phyloP scores from a whole-genome alignment of 2,329 filamentous ascomycete species.

The Fusarium sp. region DNA sequence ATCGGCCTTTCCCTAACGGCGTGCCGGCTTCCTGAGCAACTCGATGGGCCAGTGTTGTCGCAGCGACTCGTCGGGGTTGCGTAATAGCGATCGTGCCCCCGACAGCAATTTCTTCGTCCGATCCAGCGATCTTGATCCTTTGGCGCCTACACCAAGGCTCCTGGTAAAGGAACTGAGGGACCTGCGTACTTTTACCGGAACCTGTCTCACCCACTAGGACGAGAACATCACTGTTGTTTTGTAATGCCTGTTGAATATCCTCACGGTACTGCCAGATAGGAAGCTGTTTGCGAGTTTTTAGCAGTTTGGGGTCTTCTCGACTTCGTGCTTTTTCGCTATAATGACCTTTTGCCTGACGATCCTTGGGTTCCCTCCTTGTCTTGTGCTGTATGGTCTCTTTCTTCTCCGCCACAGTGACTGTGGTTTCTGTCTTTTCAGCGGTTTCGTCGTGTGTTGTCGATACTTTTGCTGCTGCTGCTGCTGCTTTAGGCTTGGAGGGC shows the following conservation, averaged over 20 bases:
- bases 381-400: background rate
- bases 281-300: slow-evolving; percentile 70
- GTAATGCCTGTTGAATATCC: slow-evolving; percentile 74
- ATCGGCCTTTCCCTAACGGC: slow-evolving; percentile 56
- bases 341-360: slow-evolving; percentile 11
- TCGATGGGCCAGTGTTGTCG: slow-evolving; percentile 87
- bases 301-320: slow-evolving; percentile 49
- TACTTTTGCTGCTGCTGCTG: background rate
- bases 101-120: slow-evolving; percentile 60
- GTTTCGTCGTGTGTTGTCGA: slow-evolving; percentile 7
- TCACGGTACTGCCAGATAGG: slow-evolving; percentile 83
- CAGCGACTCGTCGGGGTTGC: slow-evolving; percentile 91
- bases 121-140: slow-evolving; percentile 60
- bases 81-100: slow-evolving; percentile 92
- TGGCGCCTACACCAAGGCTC: slow-evolving; percentile 81
- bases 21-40: slow-evolving; percentile 81
- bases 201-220: slow-evolving; percentile 94
- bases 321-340: slow-evolving; percentile 28
- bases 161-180: slow-evolving; percentile 85
- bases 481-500: slow-evolving; percentile 46
- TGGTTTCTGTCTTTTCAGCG: background rate
- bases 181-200: slow-evolving; percentile 95
- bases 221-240: slow-evolving; percentile 74
- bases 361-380: slow-evolving; percentile 15
- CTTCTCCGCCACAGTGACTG: background rate